A percentile compares a stretch with the other conserved stretches of the same genome.
Conservation (phyloP, 1,139 yeast genomes). For the Magnusiomyces fungicola region DNA sequence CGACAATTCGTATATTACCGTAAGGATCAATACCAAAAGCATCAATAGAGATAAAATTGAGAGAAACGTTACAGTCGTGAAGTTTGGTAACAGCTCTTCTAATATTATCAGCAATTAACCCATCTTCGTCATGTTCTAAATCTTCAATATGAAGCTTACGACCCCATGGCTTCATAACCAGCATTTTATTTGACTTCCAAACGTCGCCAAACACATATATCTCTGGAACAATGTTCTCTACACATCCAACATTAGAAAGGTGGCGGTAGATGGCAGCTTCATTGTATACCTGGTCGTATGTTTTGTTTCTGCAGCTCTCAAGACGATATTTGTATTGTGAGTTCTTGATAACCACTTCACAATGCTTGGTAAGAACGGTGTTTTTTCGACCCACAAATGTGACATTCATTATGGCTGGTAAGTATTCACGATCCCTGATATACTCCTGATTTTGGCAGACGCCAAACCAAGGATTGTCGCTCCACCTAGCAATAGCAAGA, state of each 20-base stretch:
- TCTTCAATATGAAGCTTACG: conserved; percentile 8
- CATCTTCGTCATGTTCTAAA: background rate
- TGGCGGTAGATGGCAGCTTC: conserved; percentile 5
- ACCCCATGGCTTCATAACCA: conserved; percentile 15
- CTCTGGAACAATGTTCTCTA: conserved; percentile 6
- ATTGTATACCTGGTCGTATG: conserved; percentile 2
- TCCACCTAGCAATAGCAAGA: background rate
- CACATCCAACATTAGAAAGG: background rate
- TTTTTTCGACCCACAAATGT: too few relatives aligned
- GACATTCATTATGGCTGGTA: too few relatives aligned
- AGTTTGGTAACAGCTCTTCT: conserved; percentile 1
- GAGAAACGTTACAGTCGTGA: conserved; percentile 1
- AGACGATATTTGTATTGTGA: conserved; percentile 12
- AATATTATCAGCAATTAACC: background rate
- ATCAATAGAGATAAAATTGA: conserved; percentile 8
- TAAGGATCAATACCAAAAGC: conserved; percentile 18
- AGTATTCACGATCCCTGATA: conserved; percentile 8
- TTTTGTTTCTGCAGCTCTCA: conserved; percentile 1
- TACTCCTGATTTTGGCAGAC: conserved; percentile 6
- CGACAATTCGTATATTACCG: conserved; percentile 13
- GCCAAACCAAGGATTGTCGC: conserved; percentile 8
- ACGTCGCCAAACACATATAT: conserved; percentile 12
- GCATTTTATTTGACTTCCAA: conserved; percentile 14
- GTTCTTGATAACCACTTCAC: conserved; percentile 9
- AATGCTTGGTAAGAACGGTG: background rate